Percentiles rank a stretch among this genome's conserved stretches.
phyloP scores from a whole-genome alignment of 1,284 basidiomycete genomes.

The Clitocybe nebularis region DNA sequence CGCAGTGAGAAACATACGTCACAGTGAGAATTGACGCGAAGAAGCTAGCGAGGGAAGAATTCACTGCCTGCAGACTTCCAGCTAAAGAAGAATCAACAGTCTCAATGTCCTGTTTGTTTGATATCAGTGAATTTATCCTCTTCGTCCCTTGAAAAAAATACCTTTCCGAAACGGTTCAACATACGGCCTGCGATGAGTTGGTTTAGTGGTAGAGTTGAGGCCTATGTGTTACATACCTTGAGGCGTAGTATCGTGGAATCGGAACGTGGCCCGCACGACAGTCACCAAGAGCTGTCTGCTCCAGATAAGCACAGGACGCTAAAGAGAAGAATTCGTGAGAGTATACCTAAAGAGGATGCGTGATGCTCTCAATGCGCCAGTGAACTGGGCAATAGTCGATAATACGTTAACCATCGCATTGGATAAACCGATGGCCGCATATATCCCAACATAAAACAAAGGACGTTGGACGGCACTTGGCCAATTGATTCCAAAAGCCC shows the following conservation, averaged over 20 bases:
- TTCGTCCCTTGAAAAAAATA: constrained; percentile 21
- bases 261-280: constrained; percentile 58
- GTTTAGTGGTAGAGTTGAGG: neutral
- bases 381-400: constrained; percentile 51
- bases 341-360: constrained; percentile 50
- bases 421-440: constrained; percentile 50
- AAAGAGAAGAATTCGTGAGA: neutral
- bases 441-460: constrained; percentile 62
- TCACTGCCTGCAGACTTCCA: constrained; percentile 67
- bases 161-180: constrained; percentile 66
- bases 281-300: constrained; percentile 44
- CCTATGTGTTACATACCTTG: constrained; percentile 28
- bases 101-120: constrained; percentile 58
- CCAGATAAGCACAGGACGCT: constrained; percentile 3
- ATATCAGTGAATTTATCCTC: neutral
- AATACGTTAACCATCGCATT: constrained; percentile 43
- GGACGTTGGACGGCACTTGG: constrained; percentile 49
- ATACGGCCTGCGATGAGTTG: constrained; percentile 41
- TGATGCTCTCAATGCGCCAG: constrained; percentile 59
- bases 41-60: constrained; percentile 70
- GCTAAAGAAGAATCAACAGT: constrained; percentile 75
- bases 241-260: constrained; percentile 43
- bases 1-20: constrained; percentile 34
- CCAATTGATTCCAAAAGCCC: constrained; percentile 27
- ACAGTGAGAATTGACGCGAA: constrained; percentile 64